Base-by-base conservation (phyloP, 495 filamentous ascomycete species). In the Xylaria longipes region DNA sequence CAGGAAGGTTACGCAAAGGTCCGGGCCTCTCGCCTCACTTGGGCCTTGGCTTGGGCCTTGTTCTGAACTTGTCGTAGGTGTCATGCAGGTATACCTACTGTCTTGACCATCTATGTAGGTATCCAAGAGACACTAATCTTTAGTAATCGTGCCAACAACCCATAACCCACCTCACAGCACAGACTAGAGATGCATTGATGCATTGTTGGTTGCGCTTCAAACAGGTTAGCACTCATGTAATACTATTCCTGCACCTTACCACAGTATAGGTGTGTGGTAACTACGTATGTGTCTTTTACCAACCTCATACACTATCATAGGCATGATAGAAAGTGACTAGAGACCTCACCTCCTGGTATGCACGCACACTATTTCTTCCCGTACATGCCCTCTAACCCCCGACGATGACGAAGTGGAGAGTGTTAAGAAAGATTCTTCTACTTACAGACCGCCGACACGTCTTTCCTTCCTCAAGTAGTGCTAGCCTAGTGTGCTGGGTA, bases 71-170 rank as follows among this genome's bases (percentile, higher is more conserved):
- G 25, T 56, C 52, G 25, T 58, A 57, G 54, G 27, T 20, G 61
- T n/a, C 12, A 43, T 52, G 63, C 45, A 66, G 17, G 39, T 37
- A n/a, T n/a, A n/a, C n/a, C n/a, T n/a, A n/a, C n/a, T n/a, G 29
- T 37, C 43, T 65, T n/a, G 54, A 50, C 39, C 6, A 33, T 41
- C 37, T 33, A 35, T 6, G 8, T 17, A 35, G 22, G 27, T 29
- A 45, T 46, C 37, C 29, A 14, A n/a, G 15, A 20, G 39, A 50
- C 63, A 33, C 63, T 20, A 52, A 37, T 66, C 46, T 66, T 66
- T 66, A 66, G 63, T 66, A 50, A 69, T 69, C 56, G 1, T 37
- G 67, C 33, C 22, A 61, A 69, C 67, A 66, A 52, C 60, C 15
- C 60, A 65, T 17, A 29, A 17, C 50, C 15, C 37, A 50, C 64